A percentile compares a stretch with the other conserved stretches of the same genome.
These are phyloP conservation scores for Ligustrum vulgare DNA, from an alignment of 257 asterid genomes.

Conservation along the genomic window DNA sequence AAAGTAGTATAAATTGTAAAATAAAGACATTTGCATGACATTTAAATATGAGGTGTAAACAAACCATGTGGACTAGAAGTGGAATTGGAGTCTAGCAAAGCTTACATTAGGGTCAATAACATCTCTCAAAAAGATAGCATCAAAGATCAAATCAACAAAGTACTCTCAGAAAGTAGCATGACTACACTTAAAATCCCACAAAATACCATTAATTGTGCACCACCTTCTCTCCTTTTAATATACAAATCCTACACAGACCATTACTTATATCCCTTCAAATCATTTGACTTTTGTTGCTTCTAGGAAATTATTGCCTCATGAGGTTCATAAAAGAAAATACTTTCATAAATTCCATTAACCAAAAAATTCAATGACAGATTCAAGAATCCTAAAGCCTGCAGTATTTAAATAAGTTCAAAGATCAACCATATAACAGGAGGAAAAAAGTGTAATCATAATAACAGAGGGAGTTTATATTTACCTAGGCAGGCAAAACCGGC, in stretches of 20 bases:
- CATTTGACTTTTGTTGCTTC: background rate
- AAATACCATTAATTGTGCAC: background rate
- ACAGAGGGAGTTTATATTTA: conserved; percentile 29
- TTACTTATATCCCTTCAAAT: background rate
- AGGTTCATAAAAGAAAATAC: too few species aligned
- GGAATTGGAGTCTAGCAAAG: background rate
- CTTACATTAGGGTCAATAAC: background rate
- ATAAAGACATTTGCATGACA: background rate
- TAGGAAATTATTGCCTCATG: background rate
- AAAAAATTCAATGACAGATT: conserved; percentile 5
- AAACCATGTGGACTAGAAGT: background rate
- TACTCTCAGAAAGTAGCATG: background rate
- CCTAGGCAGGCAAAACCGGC: conserved; percentile 99
- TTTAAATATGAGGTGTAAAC: background rate
- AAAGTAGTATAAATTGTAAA: too few species aligned
- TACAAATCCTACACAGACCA: background rate
- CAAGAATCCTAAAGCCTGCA: conserved; percentile 16
- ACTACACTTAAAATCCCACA: background rate
- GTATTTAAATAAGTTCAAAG: background rate
- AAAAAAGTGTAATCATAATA: conserved; percentile 10
- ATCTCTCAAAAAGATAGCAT: too few species aligned
- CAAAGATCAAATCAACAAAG: too few species aligned
- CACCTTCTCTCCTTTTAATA: background rate
- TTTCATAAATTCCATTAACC: conserved; percentile 7
- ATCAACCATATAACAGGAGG: background rate